Percentiles rank a stretch among this genome's conserved stretches.
Conservation (phyloP, 106 monocot species). For the Allium cepa region DNA sequence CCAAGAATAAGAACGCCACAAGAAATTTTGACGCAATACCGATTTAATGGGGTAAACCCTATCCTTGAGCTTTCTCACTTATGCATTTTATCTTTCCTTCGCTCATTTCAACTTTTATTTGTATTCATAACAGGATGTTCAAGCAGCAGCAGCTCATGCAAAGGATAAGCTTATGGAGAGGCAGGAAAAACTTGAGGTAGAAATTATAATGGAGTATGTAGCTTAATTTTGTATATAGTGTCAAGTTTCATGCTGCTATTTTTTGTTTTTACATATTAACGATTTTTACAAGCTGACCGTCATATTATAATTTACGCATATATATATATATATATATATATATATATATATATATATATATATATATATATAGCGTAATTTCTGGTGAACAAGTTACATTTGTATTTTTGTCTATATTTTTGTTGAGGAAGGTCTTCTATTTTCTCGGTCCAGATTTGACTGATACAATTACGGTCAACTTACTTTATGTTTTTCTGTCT, state of each 20-base stretch:
- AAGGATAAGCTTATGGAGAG: conserved; percentile 73
- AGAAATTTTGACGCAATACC: conserved; percentile 88
- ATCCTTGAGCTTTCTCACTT: background rate
- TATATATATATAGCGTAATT: background rate
- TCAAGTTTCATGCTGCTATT: background rate
- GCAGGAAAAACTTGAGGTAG: conserved; percentile 87
- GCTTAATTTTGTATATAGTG: background rate
- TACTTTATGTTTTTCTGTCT: background rate
- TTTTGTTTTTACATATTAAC: background rate
- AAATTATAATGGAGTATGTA: background rate
- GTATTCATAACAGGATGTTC: conserved; percentile 55
- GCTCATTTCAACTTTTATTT: background rate
- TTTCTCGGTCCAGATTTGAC: background rate
- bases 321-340: background rate
- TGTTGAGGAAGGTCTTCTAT: background rate
- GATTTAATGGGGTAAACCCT: conserved; percentile 70
- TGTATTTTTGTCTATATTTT: background rate
- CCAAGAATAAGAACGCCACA: conserved; percentile 73
- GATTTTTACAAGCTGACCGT: background rate
- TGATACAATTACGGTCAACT: too few relatives aligned
- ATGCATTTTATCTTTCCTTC: background rate
- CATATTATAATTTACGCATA: background rate
- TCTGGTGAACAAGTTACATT: background rate
- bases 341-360: too few relatives aligned
- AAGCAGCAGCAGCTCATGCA: conserved; percentile 88